phyloP scores from a whole-genome alignment of 805 yeast species.

The Schwanniomyces yamadae region DNA sequence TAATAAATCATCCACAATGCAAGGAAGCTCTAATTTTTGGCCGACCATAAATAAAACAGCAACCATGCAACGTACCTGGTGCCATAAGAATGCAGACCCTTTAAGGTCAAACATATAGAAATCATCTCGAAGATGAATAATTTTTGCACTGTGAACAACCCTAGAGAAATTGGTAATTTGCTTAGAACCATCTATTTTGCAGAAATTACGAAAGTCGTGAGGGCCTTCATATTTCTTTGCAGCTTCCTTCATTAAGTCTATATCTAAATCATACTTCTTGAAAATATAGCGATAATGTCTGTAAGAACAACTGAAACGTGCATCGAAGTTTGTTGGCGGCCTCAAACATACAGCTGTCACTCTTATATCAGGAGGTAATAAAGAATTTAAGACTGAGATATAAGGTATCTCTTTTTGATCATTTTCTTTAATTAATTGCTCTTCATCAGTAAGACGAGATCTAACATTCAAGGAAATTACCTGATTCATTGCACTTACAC shows the following conservation, averaged over 20 bases:
- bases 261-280: conserved; percentile 52
- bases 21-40: conserved; percentile 65
- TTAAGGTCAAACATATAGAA: conserved; percentile 70
- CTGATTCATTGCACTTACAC: conserved; percentile 97
- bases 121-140: conserved; percentile 41
- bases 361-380: conserved; percentile 78
- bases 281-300: conserved; percentile 88
- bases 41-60: conserved; percentile 81
- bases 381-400: conserved; percentile 67
- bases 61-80: conserved; percentile 95
- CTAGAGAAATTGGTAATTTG: conserved; percentile 82
- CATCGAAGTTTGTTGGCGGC: conserved; percentile 83
- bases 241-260: conserved; percentile 67
- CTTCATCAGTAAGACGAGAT: conserved; percentile 61
- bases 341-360: conserved; percentile 79
- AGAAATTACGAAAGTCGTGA: conserved; percentile 91
- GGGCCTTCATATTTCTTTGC: conserved; percentile 64
- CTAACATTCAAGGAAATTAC: conserved; percentile 80
- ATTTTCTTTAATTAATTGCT: conserved; percentile 53
- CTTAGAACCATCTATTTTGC: conserved; percentile 91
- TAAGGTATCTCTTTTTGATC: conserved; percentile 78
- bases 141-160: conserved; percentile 53
- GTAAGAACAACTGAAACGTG: conserved; percentile 84
- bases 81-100: conserved; percentile 96
- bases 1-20: conserved; percentile 56